phyloP scores from a whole-genome alignment of 2,329 filamentous ascomycete genomes.

The Thelonectria blattea region DNA sequence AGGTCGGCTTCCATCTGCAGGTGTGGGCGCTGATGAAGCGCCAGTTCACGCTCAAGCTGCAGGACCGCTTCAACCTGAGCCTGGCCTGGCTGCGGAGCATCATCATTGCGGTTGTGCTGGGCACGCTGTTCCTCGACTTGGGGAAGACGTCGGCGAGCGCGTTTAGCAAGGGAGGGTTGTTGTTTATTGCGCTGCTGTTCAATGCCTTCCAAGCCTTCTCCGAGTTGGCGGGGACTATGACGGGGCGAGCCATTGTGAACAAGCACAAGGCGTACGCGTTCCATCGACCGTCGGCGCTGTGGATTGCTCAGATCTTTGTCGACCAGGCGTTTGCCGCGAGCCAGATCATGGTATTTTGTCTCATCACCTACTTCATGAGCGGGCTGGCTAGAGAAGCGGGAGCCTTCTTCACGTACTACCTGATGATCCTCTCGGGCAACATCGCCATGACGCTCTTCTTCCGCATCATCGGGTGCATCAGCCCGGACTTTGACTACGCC shows the following conservation, averaged over 20 bases:
- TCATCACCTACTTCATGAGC: slow-evolving; percentile 83
- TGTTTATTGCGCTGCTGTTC: slow-evolving; percentile 82
- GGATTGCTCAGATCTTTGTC: slow-evolving; percentile 82
- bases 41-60: slow-evolving; percentile 84
- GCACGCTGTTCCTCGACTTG: slow-evolving; percentile 78
- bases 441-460: slow-evolving; percentile 80
- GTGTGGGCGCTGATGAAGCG: slow-evolving; percentile 84
- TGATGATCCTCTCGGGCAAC: slow-evolving; percentile 72
- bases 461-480: slow-evolving; percentile 74
- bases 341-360: slow-evolving; percentile 73
- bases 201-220: slow-evolving; percentile 88
- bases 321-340: slow-evolving; percentile 75
- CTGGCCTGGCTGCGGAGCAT: slow-evolving; percentile 74
- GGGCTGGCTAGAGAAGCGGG: slow-evolving; percentile 72
- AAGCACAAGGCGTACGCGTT: slow-evolving; percentile 87
- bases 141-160: slow-evolving; percentile 70
- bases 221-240: slow-evolving; percentile 77
- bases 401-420: slow-evolving; percentile 78
- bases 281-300: slow-evolving; percentile 80
- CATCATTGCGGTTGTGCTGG: slow-evolving; percentile 77
- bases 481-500: slow-evolving; percentile 83
- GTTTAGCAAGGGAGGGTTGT: slow-evolving; percentile 80
- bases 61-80: slow-evolving; percentile 78
- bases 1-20: slow-evolving; percentile 81
- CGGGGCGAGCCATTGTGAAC: slow-evolving; percentile 77